phyloP scores from a whole-genome alignment of 768 basidiomycete species.

The Tephrocybe sp. region DNA sequence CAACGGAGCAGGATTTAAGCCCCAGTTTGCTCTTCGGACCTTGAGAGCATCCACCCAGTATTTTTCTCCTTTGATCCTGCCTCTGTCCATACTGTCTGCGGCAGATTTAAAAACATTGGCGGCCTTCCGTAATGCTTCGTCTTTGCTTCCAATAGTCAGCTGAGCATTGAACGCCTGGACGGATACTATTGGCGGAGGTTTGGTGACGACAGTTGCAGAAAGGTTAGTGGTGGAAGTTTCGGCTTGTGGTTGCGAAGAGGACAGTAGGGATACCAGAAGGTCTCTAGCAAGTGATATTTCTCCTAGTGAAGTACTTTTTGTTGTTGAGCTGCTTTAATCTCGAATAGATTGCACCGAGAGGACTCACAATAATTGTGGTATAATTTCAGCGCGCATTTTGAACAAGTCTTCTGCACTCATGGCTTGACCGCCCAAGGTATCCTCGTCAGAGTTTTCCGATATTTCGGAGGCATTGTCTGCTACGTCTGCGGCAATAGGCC shows the following conservation, averaged over 20 bases:
- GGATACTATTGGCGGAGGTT: slow-evolving; percentile 62
- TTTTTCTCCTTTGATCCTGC: slow-evolving; percentile 58
- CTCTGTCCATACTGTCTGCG: slow-evolving; percentile 65
- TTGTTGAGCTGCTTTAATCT: slow-evolving; percentile 10
- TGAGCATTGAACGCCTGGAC: slow-evolving; percentile 73
- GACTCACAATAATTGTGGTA: slow-evolving; percentile 72
- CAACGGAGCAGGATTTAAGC: slow-evolving; percentile 74
- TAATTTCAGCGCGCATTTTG: slow-evolving; percentile 70
- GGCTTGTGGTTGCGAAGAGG: slow-evolving; percentile 25
- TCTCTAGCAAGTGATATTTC: slow-evolving; percentile 80
- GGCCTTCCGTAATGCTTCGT: slow-evolving; percentile 74
- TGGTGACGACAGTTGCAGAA: slow-evolving; percentile 63
- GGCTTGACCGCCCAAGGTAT: slow-evolving; percentile 31
- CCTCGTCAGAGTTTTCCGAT: slow-evolving; percentile 23
- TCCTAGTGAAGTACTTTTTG: slow-evolving; percentile 64
- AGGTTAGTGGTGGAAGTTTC: slow-evolving; percentile 30
- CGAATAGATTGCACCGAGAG: not conserved
- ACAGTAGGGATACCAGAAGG: slow-evolving; percentile 58
- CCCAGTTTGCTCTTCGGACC: slow-evolving; percentile 76
- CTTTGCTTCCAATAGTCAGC: slow-evolving; percentile 73
- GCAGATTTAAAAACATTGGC: slow-evolving; percentile 68
- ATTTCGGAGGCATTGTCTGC: slow-evolving; percentile 16
- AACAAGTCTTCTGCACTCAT: slow-evolving; percentile 75
- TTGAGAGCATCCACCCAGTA: slow-evolving; percentile 85
- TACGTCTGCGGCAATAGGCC: slow-evolving; percentile 2